phyloP scores from a whole-genome alignment of 495 filamentous ascomycete species.

The Symbiotaphrina buchneri region DNA sequence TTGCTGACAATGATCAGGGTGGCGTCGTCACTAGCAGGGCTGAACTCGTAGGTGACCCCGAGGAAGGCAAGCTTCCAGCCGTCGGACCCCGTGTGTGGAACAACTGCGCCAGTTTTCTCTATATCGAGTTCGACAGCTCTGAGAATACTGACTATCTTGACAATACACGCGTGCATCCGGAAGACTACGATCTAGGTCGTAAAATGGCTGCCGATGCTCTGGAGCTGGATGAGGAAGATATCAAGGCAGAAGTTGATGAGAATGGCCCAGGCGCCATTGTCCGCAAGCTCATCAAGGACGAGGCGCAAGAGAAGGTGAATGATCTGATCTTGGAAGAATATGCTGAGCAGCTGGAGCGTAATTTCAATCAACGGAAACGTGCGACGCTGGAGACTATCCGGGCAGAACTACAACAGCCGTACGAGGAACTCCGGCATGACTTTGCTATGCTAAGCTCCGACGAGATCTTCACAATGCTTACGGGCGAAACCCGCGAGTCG shows the following conservation, averaged over 20 bases:
- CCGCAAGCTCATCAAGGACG: conserved; percentile 74
- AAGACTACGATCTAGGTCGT: conserved; percentile 90
- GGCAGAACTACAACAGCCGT: conserved; percentile 75
- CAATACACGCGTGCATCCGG: conserved; percentile 88
- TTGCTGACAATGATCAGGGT: conserved; percentile 16
- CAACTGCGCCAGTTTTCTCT: conserved; percentile 90
- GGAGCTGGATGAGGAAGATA: conserved; percentile 90
- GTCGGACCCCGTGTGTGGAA: conserved; percentile 82
- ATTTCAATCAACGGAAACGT: conserved; percentile 82
- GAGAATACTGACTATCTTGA: conserved; percentile 81
- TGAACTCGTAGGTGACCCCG: conserved; percentile 69
- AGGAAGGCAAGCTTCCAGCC: conserved; percentile 50
- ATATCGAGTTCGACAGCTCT: conserved; percentile 60
- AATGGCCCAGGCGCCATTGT: conserved; percentile 76
- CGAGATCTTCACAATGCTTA: conserved; percentile 92
- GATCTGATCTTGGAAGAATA: conserved; percentile 93
- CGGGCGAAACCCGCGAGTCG: conserved; percentile 73
- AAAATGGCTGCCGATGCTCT: conserved; percentile 97
- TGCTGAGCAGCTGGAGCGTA: conserved; percentile 80
- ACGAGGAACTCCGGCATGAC: conserved; percentile 75
- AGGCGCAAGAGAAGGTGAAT: conserved; percentile 83
- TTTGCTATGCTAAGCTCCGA: conserved; percentile 49
- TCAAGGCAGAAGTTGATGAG: conserved; percentile 80
- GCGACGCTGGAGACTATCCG: conserved; percentile 93
- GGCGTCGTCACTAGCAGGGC: conserved; percentile 60